Percentiles rank a stretch among this genome's conserved stretches.
phyloP scores from a whole-genome alignment of 2,329 filamentous ascomycete genomes.

The Ploettnerulaceae sp. region DNA sequence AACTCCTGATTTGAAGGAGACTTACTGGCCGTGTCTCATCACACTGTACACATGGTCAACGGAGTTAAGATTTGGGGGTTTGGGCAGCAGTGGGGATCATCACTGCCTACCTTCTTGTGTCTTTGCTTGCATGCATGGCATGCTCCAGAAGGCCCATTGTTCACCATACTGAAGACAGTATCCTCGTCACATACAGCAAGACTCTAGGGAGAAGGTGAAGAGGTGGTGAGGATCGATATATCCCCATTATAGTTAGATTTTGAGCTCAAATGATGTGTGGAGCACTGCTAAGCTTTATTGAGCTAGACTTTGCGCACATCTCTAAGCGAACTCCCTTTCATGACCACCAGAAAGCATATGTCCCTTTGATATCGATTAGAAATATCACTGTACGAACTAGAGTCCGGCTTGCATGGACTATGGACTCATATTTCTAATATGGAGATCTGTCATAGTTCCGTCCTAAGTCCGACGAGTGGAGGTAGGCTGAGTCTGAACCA shows the following conservation, averaged over 20 bases:
- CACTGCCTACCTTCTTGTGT: neutral
- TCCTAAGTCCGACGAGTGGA: neutral
- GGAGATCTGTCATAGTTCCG: neutral
- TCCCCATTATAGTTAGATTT: neutral
- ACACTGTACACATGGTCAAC: neutral
- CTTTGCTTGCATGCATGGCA: constrained; percentile 3
- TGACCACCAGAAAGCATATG: neutral
- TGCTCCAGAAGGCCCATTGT: neutral
- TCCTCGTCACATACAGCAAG: neutral
- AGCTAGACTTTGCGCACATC: constrained; percentile 1
- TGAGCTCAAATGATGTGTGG: neutral
- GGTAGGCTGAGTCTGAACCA: neutral
- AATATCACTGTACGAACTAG: too few species aligned
- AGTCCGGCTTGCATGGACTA: neutral
- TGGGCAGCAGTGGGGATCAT: too few species aligned
- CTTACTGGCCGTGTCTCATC: constrained; percentile 1
- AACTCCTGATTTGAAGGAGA: neutral
- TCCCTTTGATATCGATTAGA: too few species aligned
- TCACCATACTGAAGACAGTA: neutral
- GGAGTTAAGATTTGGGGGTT: neutral
- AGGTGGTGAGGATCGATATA: neutral
- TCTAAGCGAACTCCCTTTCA: neutral
- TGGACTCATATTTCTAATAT: neutral
- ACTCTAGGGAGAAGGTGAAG: neutral
- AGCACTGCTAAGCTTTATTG: neutral